phyloP scores from a whole-genome alignment of 208 protist genomes.

The Trypanosoma grayi region DNA sequence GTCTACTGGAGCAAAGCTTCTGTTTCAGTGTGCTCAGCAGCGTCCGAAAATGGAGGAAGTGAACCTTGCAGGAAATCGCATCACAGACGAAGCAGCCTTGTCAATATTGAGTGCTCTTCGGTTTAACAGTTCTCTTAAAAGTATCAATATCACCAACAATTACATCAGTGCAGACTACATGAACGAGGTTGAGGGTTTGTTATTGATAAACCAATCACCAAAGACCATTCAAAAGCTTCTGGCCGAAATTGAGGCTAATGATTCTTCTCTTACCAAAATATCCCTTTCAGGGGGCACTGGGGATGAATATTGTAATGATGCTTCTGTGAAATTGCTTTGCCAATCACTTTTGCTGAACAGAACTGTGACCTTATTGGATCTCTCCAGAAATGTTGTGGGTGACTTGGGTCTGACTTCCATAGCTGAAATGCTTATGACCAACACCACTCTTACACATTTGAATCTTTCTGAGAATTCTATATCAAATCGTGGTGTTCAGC shows the following conservation, averaged over 20 bases:
- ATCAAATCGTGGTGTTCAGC: constrained; percentile 62
- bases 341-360: constrained; percentile 62
- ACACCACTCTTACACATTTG: constrained; percentile 48
- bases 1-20: constrained; percentile 41
- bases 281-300: constrained; percentile 53
- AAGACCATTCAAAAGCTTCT: constrained; percentile 50
- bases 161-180: constrained; percentile 43
- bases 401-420: constrained; percentile 66
- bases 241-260: constrained; percentile 56
- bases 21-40: constrained; percentile 54
- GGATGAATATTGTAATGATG: constrained; percentile 57
- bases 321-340: constrained; percentile 62
- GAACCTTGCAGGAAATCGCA: constrained; percentile 84
- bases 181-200: constrained; percentile 63
- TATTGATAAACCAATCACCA: constrained; percentile 76
- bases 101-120: constrained; percentile 55
- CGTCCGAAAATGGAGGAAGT: constrained; percentile 66
- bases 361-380: constrained; percentile 54
- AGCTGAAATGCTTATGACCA: constrained; percentile 62
- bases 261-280: constrained; percentile 34
- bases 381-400: constrained; percentile 82
- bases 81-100: constrained; percentile 50
- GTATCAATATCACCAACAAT: constrained; percentile 78
- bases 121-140: constrained; percentile 57
- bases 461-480: constrained; percentile 71